A percentile compares a stretch with the other conserved stretches of the same genome.
Conservation (phyloP, 2,329 filamentous ascomycete species). For the Dactylonectria macrodidyma region DNA sequence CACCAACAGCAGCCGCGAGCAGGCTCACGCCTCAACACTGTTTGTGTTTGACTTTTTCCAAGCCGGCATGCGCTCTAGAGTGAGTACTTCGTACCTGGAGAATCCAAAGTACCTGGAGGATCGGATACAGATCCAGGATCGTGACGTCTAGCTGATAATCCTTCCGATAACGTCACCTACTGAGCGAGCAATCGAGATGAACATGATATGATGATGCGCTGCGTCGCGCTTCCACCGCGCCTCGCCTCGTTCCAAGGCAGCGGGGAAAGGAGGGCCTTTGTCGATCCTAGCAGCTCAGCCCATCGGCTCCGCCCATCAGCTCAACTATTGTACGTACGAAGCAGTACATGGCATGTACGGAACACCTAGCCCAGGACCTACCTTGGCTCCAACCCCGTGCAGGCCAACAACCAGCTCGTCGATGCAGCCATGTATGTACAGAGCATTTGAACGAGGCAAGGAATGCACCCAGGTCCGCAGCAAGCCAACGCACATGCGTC, state of each 20-base stretch:
- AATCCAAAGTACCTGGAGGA: background rate
- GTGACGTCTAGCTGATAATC: background rate
- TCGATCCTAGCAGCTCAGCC: constrained; percentile 23
- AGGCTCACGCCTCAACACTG: background rate
- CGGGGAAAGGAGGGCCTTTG: constrained; percentile 16
- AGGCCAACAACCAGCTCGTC: constrained; percentile 27
- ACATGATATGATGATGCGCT: constrained; percentile 29
- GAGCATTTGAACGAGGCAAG: constrained; percentile 25
- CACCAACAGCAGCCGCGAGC: background rate
- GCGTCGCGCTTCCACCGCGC: constrained; percentile 21
- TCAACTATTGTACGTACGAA: constrained; percentile 14
- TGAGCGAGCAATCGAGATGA: constrained; percentile 2
- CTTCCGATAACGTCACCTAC: background rate
- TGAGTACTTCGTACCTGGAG: too few relatives aligned
- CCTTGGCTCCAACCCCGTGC: constrained; percentile 13
- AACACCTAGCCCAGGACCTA: constrained; percentile 4
- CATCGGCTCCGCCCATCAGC: constrained; percentile 19
- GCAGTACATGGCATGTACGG: too few relatives aligned
- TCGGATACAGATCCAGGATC: background rate
- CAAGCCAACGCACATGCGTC: constrained; percentile 39
- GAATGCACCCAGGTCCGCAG: constrained; percentile 38
- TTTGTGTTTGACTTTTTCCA: background rate
- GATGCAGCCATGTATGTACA: constrained; percentile 21
- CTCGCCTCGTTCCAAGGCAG: constrained; percentile 8
- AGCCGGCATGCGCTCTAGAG: background rate